phyloP scores from a whole-genome alignment of 1,284 basidiomycete species.

The Pseudozyma hubeiensis region DNA sequence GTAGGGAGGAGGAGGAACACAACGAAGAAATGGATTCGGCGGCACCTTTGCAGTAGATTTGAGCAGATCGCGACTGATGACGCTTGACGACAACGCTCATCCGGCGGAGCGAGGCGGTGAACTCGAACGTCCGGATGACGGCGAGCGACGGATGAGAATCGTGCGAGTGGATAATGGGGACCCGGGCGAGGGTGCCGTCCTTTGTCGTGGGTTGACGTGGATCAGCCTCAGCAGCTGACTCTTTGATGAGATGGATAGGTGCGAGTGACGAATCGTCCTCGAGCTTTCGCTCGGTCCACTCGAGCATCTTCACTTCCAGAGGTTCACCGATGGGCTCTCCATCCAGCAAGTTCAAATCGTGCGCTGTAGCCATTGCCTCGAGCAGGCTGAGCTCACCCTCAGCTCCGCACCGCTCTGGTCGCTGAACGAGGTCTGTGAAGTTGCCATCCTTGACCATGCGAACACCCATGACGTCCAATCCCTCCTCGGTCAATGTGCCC shows the following conservation, averaged over 20 bases:
- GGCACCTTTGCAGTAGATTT: conserved; percentile 48
- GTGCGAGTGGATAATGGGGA: conserved; percentile 28
- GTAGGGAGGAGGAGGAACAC: conserved; percentile 19
- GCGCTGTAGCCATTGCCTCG: conserved; percentile 38
- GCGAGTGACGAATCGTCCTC: conserved; percentile 25
- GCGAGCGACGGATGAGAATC: conserved; percentile 5
- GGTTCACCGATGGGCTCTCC: conserved; percentile 47
- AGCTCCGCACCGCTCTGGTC: neutral
- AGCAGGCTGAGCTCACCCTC: conserved; percentile 1
- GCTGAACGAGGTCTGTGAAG: conserved; percentile 18
- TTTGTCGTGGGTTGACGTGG: conserved; percentile 16
- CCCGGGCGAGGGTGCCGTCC: conserved; percentile 27
- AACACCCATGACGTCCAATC: conserved; percentile 41
- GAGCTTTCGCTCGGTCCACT: conserved; percentile 30
- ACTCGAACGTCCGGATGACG: conserved; percentile 37
- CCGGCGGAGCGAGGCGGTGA: conserved; percentile 35
- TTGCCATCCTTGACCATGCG: conserved; percentile 12
- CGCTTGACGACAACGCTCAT: conserved; percentile 50
- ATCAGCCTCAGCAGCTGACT: neutral
- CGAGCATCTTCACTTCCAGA: conserved; percentile 50
- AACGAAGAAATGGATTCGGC: conserved; percentile 33
- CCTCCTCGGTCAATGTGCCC: conserved; percentile 46
- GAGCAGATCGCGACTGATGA: neutral
- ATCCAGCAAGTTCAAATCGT: conserved; percentile 43
- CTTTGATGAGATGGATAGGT: conserved; percentile 20